Evolutionary conservation across 805 yeast species (phyloP).

Genomic region (Sungouiozyma ichnusensis): DNA sequence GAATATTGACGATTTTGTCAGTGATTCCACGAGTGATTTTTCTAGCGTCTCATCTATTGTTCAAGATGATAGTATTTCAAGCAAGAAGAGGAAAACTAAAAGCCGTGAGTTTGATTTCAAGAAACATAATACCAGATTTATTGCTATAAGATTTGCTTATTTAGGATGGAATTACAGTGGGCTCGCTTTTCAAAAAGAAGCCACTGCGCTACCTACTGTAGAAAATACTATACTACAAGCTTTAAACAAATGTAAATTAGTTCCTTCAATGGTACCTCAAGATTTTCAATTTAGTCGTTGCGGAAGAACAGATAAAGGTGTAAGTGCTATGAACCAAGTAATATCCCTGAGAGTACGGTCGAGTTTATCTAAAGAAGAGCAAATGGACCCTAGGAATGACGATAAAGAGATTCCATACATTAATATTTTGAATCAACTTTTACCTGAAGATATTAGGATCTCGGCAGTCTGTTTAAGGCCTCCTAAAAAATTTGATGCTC

Average conservation of each 20-base stretch:
- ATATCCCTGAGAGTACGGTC: conserved; percentile 73
- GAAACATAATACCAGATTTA: conserved; percentile 49
- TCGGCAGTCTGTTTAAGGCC: conserved; percentile 78
- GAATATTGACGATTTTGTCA: neutral
- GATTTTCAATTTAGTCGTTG: conserved; percentile 76
- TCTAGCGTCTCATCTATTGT: no score
- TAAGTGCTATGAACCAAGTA: conserved; percentile 93
- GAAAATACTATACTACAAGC: conserved; percentile 71
- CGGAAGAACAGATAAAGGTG: conserved; percentile 95
- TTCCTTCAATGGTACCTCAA: conserved; percentile 47
- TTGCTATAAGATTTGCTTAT: conserved; percentile 79
- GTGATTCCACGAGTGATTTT: neutral
- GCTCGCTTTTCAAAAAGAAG: conserved; percentile 66
- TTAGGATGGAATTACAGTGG: conserved; percentile 95
- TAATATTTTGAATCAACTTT: conserved; percentile 56
- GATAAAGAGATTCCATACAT: conserved; percentile 64
- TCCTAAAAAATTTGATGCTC: conserved; percentile 75
- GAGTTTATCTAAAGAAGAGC: conserved; percentile 50
- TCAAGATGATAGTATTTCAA: neutral
- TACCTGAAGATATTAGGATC: conserved; percentile 77
- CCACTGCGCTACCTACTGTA: conserved; percentile 75
- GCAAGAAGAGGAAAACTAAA: conserved; percentile 19
- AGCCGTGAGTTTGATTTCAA: conserved; percentile 52
- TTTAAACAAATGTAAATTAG: conserved; percentile 51
- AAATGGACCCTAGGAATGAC: conserved; percentile 47